Evolutionary conservation across 768 basidiomycete genomes (phyloP).

Genomic region (Amanita brunnescens): DNA sequence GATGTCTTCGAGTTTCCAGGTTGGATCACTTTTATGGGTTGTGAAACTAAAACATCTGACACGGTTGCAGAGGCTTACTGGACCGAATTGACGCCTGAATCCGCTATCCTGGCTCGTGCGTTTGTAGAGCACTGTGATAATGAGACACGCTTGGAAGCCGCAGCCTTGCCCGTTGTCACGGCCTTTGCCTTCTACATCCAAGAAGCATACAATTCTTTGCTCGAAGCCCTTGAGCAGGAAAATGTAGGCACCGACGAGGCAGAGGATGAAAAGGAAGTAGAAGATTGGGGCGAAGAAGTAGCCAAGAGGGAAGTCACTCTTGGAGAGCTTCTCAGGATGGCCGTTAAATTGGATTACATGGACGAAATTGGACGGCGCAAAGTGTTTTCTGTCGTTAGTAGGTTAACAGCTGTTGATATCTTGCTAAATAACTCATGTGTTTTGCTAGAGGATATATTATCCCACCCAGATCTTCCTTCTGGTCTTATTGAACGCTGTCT

Average conservation of each 20-base stretch:
- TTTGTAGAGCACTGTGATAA: constrained; percentile 73
- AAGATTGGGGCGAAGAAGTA: constrained; percentile 48
- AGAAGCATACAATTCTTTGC: constrained; percentile 59
- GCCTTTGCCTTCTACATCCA: constrained; percentile 82
- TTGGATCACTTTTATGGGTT: constrained; percentile 23
- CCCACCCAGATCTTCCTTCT: constrained; percentile 73
- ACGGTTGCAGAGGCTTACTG: constrained; percentile 58
- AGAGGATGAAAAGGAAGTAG: constrained; percentile 35
- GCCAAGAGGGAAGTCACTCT: constrained; percentile 67
- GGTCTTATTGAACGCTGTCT: constrained; percentile 71
- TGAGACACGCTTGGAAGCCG: constrained; percentile 57
- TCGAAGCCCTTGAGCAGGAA: constrained; percentile 32
- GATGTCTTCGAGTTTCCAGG: constrained; percentile 70
- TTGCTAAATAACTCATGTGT: not conserved
- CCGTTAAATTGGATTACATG: constrained; percentile 79
- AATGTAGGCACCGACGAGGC: constrained; percentile 23
- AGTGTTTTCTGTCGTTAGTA: constrained; percentile 82
- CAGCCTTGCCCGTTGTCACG: constrained; percentile 81
- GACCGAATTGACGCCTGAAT: constrained; percentile 67
- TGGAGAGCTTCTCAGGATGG: constrained; percentile 73
- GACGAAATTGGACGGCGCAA: constrained; percentile 93
- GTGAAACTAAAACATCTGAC: not conserved
- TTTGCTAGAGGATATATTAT: constrained; percentile 73
- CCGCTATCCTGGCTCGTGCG: constrained; percentile 73
- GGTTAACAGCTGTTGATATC: constrained; percentile 23